Evolutionary conservation across 2,329 filamentous ascomycete genomes (phyloP).

Genomic region (Colletotrichum plurivorum): DNA sequence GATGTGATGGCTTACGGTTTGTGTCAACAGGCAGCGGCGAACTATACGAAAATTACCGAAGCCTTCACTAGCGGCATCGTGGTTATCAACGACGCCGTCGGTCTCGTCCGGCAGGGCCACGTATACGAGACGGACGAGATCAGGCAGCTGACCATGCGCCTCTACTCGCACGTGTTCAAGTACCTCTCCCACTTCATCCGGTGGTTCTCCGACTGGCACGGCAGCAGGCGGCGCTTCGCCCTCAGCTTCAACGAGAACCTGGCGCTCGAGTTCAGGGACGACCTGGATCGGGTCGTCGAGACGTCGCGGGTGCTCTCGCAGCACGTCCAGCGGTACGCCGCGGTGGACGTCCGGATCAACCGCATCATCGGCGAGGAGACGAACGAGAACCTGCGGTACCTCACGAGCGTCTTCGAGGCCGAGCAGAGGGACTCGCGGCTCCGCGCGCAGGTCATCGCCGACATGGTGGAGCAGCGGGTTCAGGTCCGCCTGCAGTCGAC

Average conservation of each 20-base stretch:
- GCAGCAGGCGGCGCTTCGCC: constrained; percentile 35
- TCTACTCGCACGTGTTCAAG: constrained; percentile 39
- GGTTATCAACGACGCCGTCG: constrained; percentile 41
- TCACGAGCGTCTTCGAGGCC: neutral
- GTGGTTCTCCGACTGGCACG: constrained; percentile 34
- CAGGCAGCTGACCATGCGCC: constrained; percentile 37
- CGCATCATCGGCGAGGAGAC: neutral
- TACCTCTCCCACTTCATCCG: constrained; percentile 42
- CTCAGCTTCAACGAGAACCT: constrained; percentile 41
- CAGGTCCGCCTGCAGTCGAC: neutral
- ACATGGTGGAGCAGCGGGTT: neutral
- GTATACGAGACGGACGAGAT: constrained; percentile 26
- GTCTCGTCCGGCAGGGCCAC: constrained; percentile 28
- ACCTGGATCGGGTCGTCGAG: constrained; percentile 6
- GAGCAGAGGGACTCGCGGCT: neutral
- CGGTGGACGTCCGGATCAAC: neutral
- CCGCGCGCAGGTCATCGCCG: neutral
- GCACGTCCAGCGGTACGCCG: neutral
- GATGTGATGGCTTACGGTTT: neutral
- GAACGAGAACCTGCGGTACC: neutral
- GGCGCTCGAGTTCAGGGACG: constrained; percentile 21
- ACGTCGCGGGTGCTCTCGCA: neutral
- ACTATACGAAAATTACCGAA: constrained; percentile 39
- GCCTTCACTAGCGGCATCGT: constrained; percentile 40
- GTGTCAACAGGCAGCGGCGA: constrained; percentile 37